Conservation (phyloP, 2,329 filamentous ascomycete species). For the Cadophora gregata region DNA sequence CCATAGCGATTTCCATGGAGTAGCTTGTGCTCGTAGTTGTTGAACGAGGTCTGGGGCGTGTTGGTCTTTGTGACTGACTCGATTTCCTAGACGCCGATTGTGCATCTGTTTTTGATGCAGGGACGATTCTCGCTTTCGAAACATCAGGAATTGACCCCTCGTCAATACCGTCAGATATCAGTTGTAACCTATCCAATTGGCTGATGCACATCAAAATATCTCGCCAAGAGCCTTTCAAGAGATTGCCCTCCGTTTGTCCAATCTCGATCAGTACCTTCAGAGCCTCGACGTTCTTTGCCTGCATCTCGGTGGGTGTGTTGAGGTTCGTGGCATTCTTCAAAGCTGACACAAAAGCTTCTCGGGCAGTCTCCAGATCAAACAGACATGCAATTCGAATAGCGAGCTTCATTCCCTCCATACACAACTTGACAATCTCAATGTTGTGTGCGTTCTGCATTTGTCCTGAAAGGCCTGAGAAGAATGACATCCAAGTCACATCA, state of each 20-base stretch:
- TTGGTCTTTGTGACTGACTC: slow-evolving; percentile 59
- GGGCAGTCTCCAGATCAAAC: slow-evolving; percentile 90
- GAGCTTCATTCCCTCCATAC: slow-evolving; percentile 93
- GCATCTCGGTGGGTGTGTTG: slow-evolving; percentile 94
- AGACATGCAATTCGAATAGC: slow-evolving; percentile 92
- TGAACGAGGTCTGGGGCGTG: slow-evolving; percentile 57
- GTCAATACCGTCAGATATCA: slow-evolving; percentile 93
- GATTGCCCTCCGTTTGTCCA: slow-evolving; percentile 89
- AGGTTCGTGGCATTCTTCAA: slow-evolving; percentile 94
- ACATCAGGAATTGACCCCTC: slow-evolving; percentile 93
- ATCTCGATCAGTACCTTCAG: slow-evolving; percentile 91
- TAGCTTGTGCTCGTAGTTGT: slow-evolving; percentile 54
- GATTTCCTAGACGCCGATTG: slow-evolving; percentile 66
- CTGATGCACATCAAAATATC: slow-evolving; percentile 95
- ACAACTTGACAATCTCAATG: slow-evolving; percentile 87
- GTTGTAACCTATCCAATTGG: slow-evolving; percentile 91
- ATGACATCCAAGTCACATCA: slow-evolving; percentile 98
- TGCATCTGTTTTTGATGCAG: slow-evolving; percentile 57
- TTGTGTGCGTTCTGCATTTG: slow-evolving; percentile 95
- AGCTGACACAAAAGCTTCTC: slow-evolving; percentile 93
- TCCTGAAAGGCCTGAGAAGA: slow-evolving; percentile 91
- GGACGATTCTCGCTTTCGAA: slow-evolving; percentile 77
- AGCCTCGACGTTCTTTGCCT: slow-evolving; percentile 94
- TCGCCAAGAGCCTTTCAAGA: slow-evolving; percentile 89
- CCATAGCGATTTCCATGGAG: slow-evolving; percentile 82